These are phyloP conservation scores for Hypsizygus ulmarius DNA, from an alignment of 1,284 basidiomycete genomes.

Conservation along the genomic window DNA sequence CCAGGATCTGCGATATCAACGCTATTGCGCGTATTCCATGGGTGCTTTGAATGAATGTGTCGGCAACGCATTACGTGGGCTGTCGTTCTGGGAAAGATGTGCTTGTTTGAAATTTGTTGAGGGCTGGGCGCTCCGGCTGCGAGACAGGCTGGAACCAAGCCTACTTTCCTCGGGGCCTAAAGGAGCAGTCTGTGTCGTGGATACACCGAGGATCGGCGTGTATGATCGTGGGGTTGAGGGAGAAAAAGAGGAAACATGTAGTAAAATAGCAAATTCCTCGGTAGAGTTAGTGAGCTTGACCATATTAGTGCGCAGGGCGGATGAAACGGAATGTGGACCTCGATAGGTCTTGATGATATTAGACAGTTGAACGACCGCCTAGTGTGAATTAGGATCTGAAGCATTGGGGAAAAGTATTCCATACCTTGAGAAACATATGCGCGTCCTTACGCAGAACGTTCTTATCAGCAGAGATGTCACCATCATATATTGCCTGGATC, in stretches of 20 bases:
- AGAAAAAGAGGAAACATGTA: conserved; percentile 79
- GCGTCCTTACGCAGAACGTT: conserved; percentile 67
- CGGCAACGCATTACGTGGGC: conserved; percentile 57
- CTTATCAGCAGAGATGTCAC: conserved; percentile 46
- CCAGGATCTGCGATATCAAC: conserved; percentile 26
- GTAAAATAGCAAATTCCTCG: conserved; percentile 73
- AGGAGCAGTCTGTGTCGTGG: conserved; percentile 14
- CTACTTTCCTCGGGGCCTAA: conserved; percentile 38
- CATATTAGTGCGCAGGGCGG: conserved; percentile 61
- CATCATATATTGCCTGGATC: conserved; percentile 51
- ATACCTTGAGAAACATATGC: conserved; percentile 70
- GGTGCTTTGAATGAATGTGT: conserved; percentile 45
- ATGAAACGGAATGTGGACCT: conserved; percentile 51
- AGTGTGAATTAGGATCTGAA: conserved; percentile 4
- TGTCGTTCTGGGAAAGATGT: conserved; percentile 33
- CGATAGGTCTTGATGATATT: conserved; percentile 62
- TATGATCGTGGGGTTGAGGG: conserved; percentile 52
- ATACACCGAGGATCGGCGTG: conserved; percentile 49
- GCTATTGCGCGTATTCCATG: conserved; percentile 23
- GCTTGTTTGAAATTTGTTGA: conserved; percentile 41
- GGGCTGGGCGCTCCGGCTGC: conserved; percentile 57
- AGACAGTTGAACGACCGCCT: conserved; percentile 70
- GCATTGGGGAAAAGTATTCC: conserved; percentile 11
- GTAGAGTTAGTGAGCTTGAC: conserved; percentile 72
- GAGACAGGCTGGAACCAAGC: conserved; percentile 52